Percentiles rank a stretch among this genome's conserved stretches.
phyloP scores from a whole-genome alignment of 331 rosid species.

The Stylosanthes scabra region DNA sequence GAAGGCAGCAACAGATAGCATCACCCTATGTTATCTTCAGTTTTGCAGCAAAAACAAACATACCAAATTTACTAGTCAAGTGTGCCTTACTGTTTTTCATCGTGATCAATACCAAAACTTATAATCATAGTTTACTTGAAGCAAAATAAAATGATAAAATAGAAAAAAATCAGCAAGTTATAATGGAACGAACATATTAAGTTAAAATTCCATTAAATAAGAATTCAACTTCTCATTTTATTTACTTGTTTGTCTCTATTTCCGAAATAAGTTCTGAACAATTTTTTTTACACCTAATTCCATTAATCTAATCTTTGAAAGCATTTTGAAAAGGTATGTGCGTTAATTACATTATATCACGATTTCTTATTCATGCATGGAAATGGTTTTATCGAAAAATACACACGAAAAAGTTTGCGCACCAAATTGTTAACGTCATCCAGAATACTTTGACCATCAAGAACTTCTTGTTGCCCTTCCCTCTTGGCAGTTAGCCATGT shows the following conservation, averaged over 20 bases:
- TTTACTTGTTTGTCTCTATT: not conserved
- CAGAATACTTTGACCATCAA: constrained; percentile 69
- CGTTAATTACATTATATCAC: not conserved
- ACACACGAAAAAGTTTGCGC: constrained; percentile 22
- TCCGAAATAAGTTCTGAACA: not conserved
- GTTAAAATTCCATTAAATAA: constrained; percentile 18
- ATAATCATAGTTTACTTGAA: not conserved
- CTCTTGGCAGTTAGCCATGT: constrained; percentile 79
- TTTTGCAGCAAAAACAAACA: constrained; percentile 9
- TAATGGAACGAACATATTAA: not conserved
- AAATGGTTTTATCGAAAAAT: constrained; percentile 18
- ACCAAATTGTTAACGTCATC: constrained; percentile 61
- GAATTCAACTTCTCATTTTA: not conserved
- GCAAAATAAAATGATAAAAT: constrained; percentile 1
- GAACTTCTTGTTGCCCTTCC: constrained; percentile 66
- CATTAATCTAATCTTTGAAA: not conserved
- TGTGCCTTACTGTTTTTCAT: constrained; percentile 21
- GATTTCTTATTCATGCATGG: not conserved
- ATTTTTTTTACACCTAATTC: not conserved
- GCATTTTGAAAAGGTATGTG: not conserved
- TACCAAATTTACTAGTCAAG: constrained; percentile 16
- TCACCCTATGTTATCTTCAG: constrained; percentile 5
- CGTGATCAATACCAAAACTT: not conserved
- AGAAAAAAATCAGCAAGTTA: constrained; percentile 22
- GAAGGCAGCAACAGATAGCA: constrained; percentile 1